Evolutionary conservation across 2,329 filamentous ascomycete species (phyloP), one percentile per base, ranked within the genome.

Genomic region (Dactylellina leptospora): DNA sequence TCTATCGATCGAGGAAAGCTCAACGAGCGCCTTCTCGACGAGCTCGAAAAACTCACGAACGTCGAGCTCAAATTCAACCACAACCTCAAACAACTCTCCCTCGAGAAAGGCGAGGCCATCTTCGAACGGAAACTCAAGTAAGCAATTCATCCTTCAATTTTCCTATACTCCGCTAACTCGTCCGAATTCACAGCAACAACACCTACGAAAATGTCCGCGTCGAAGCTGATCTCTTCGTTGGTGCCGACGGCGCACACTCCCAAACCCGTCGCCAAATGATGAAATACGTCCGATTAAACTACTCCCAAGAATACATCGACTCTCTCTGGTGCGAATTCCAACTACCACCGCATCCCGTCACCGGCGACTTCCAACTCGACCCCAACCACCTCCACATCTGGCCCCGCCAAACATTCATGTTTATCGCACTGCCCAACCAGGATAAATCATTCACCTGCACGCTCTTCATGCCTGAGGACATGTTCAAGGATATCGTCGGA

Each of bases 261-360:
- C 88, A 92, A 44, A 89, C 93, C 2, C 85, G 95, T 55, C 96
- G 92, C 78, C 92, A 97, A 78, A 83, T 99, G 81, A 99, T 99
- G 93, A 97, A 97, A 81, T 97, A 87, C 77, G 86, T 89, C 0
- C 87, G 71, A 9, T 91, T 97, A 86, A 87, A 95, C 80, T 99
- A 96, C 78, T 85, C 90, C 76, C 95, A 99, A 79, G 87, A 92
- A 77, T 99, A 99, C 79, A 95, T 99, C 78, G 93, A 97, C 80
- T 95, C 93, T 0, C 82, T 97, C 3, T 99, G 95, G 95, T 97
- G 93, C 79, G 95, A 99, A 78, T 97, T 99, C 78, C 88, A 88
- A 53, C 92, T 99, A 73, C 83, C 85, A 18, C 84, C 90, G 0
- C 74, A 75, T 9, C 78, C 80, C 0, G 74, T 79, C 5, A 75